Percentiles rank a stretch among this genome's conserved stretches.
phyloP scores from a whole-genome alignment of 2,329 filamentous ascomycete genomes.

The Fusarium acutatum region DNA sequence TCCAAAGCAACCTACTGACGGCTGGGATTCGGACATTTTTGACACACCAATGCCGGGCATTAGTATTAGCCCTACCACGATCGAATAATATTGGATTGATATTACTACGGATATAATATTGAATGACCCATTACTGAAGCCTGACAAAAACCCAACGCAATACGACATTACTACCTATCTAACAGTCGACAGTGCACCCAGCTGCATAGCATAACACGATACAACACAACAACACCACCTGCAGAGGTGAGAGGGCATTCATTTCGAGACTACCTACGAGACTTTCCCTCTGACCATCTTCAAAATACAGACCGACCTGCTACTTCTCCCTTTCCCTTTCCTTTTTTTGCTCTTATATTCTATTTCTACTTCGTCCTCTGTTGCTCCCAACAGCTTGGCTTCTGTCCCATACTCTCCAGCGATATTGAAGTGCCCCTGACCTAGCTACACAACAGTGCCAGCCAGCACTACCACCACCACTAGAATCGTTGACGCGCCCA shows the following conservation, averaged over 20 bases:
- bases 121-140: slow-evolving; percentile 20
- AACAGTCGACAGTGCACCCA: neutral
- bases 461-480: slow-evolving; percentile 1
- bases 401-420: slow-evolving; percentile 10
- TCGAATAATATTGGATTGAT: slow-evolving; percentile 16
- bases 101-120: neutral
- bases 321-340: neutral
- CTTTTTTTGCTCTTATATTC: neutral
- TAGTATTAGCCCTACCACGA: slow-evolving; percentile 21
- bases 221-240: slow-evolving; percentile 13
- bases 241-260: slow-evolving; percentile 14
- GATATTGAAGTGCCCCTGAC: slow-evolving; percentile 13
- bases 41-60: slow-evolving; percentile 14
- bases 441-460: neutral
- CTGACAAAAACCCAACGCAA: slow-evolving; percentile 30
- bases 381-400: neutral
- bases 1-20: neutral
- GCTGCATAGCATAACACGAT: slow-evolving; percentile 13
- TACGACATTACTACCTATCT: slow-evolving; percentile 2
- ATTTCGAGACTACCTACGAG: slow-evolving; percentile 23
- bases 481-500: slow-evolving; percentile 13
- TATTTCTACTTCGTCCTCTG: neutral
- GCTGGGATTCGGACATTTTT: slow-evolving; percentile 31
- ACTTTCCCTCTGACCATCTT: slow-evolving; percentile 11
- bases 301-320: slow-evolving; percentile 6